A percentile compares a stretch with the other conserved stretches of the same genome.
Conservation (phyloP, 306 rosid species). For the Malus fusca region DNA sequence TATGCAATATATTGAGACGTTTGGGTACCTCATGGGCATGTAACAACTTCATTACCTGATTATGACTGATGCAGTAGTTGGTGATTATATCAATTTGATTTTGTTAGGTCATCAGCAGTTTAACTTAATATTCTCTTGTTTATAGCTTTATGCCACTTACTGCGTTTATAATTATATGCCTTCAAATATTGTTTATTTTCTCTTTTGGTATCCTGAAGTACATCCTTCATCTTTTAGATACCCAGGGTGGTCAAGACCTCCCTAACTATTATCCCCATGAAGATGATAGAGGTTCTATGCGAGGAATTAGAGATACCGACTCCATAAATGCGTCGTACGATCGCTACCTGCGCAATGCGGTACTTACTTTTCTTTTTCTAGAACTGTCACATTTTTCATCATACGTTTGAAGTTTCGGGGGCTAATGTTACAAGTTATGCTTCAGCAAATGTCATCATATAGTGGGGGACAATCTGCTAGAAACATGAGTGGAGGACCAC, state of each 20-base stretch:
- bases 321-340: slow-evolving; percentile 96
- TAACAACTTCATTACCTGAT: neutral
- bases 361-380: slow-evolving; percentile 29
- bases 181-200: slow-evolving; percentile 11
- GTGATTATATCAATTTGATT: neutral
- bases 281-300: slow-evolving; percentile 72
- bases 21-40: neutral
- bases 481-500: slow-evolving; percentile 49
- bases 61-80: neutral
- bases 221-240: slow-evolving; percentile 48
- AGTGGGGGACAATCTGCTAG: slow-evolving; percentile 74
- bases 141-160: neutral
- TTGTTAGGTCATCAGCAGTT: neutral
- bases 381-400: slow-evolving; percentile 2
- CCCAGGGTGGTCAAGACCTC: slow-evolving; percentile 56
- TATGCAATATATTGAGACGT: neutral
- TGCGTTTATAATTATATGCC: neutral
- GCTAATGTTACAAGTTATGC: slow-evolving; percentile 22
- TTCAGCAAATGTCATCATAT: slow-evolving; percentile 69
- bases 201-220: slow-evolving; percentile 21
- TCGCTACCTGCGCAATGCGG: slow-evolving; percentile 82
- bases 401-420: slow-evolving; percentile 3
- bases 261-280: slow-evolving; percentile 63
- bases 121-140: neutral
- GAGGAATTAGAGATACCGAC: slow-evolving; percentile 71